Percentiles rank a stretch among this genome's conserved stretches.
These are phyloP conservation scores for Elsinoe australis DNA, from an alignment of 2,329 filamentous ascomycete species.

Conservation along the genomic window DNA sequence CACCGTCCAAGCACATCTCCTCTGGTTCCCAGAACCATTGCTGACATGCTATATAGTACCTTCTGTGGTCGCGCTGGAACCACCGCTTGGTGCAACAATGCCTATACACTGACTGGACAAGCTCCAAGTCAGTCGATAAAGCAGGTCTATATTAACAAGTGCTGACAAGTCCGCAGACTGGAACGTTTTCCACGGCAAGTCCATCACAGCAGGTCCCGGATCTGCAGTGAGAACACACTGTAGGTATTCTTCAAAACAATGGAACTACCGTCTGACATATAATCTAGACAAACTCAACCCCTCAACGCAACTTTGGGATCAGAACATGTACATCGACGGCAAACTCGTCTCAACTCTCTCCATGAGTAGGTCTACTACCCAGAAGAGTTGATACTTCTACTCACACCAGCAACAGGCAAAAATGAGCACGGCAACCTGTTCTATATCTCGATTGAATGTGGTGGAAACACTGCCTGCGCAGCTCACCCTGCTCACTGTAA, in stretches of 20 bases:
- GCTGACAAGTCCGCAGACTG: conserved; percentile 16
- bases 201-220: conserved; percentile 22
- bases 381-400: neutral
- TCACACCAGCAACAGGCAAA: conserved; percentile 21
- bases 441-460: conserved; percentile 25
- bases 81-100: conserved; percentile 25
- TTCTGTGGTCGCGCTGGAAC: conserved; percentile 23
- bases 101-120: conserved; percentile 22
- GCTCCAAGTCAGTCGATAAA: conserved; percentile 11
- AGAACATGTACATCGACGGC: conserved; percentile 25
- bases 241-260: conserved; percentile 6
- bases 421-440: conserved; percentile 24
- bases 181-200: conserved; percentile 19
- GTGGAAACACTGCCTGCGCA: conserved; percentile 21
- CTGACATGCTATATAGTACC: conserved; percentile 7
- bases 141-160: neutral
- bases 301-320: conserved; percentile 24
- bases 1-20: neutral
- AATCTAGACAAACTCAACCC: conserved; percentile 24
- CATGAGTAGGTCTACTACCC: conserved; percentile 21
- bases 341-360: conserved; percentile 24
- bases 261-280: neutral
- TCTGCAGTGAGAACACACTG: conserved; percentile 24
- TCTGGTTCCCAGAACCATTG: neutral
- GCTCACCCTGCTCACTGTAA: conserved; percentile 25